Evolutionary conservation across 2,329 filamentous ascomycete genomes (phyloP).

Genomic region (Ophiostoma quercus): DNA sequence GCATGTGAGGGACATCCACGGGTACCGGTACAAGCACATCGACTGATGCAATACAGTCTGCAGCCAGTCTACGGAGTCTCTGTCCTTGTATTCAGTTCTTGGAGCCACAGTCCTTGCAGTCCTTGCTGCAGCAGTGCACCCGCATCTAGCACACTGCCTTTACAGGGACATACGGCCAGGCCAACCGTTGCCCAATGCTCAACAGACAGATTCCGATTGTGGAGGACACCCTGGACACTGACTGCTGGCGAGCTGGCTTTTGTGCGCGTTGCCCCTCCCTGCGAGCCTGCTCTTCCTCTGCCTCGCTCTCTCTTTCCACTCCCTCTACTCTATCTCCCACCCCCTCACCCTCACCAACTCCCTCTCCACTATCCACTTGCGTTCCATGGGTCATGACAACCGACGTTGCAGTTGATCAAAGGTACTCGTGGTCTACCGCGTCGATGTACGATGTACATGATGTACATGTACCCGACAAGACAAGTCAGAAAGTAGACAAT

Average conservation of each 20-base stretch:
- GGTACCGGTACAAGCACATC: conserved; percentile 4
- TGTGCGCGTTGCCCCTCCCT: background rate
- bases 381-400: conserved; percentile 6
- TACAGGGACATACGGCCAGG: background rate
- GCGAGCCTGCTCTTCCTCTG: background rate
- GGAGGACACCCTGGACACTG: background rate
- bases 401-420: conserved; percentile 9
- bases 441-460: background rate
- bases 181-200: conserved; percentile 8
- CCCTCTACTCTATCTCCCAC: background rate
- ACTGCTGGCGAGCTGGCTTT: background rate
- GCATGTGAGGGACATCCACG: background rate
- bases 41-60: conserved; percentile 1
- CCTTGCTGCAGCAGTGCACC: background rate
- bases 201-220: conserved; percentile 1
- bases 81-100: background rate
- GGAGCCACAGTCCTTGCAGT: background rate
- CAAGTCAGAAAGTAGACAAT: background rate
- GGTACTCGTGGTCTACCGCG: background rate
- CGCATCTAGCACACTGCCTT: background rate
- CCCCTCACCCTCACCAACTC: background rate
- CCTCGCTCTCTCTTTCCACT: background rate
- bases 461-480: conserved; percentile 1
- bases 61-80: background rate
- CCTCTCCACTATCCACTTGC: conserved; percentile 1